These are phyloP conservation scores for Diplodia mutila DNA, from an alignment of 2,329 filamentous ascomycete genomes.

Conservation along the genomic window DNA sequence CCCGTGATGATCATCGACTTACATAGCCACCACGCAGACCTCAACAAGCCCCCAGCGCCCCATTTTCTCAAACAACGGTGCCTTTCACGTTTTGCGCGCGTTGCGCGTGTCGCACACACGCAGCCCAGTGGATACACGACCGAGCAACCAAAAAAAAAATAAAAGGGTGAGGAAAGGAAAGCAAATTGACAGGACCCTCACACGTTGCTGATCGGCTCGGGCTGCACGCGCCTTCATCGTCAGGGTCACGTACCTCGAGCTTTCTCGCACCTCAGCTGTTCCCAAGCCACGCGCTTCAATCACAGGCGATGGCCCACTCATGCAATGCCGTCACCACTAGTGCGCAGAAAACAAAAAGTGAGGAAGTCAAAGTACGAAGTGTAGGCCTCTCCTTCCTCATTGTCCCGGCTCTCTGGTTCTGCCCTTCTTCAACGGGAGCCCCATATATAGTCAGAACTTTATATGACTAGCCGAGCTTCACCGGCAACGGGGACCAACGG, in stretches of 20 bases:
- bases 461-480: neutral
- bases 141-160: neutral
- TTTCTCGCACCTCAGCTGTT: neutral
- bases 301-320: neutral
- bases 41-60: conserved; percentile 2
- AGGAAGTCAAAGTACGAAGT: neutral
- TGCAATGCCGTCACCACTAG: neutral
- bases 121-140: neutral
- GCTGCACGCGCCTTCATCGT: neutral
- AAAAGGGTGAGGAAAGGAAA: neutral
- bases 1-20: neutral
- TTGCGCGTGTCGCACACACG: neutral
- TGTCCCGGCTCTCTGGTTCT: neutral
- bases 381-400: neutral
- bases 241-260: neutral
- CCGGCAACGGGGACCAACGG: neutral
- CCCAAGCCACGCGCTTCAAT: neutral
- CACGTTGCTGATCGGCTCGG: neutral
- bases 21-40: neutral
- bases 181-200: neutral
- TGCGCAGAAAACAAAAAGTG: neutral
- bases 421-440: neutral
- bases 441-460: neutral
- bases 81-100: neutral
- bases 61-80: conserved; percentile 5